Percentiles rank a stretch among this genome's conserved stretches.
These are phyloP conservation scores for Aspergillus amoenus DNA, from an alignment of 2,329 filamentous ascomycete species.

Conservation along the genomic window DNA sequence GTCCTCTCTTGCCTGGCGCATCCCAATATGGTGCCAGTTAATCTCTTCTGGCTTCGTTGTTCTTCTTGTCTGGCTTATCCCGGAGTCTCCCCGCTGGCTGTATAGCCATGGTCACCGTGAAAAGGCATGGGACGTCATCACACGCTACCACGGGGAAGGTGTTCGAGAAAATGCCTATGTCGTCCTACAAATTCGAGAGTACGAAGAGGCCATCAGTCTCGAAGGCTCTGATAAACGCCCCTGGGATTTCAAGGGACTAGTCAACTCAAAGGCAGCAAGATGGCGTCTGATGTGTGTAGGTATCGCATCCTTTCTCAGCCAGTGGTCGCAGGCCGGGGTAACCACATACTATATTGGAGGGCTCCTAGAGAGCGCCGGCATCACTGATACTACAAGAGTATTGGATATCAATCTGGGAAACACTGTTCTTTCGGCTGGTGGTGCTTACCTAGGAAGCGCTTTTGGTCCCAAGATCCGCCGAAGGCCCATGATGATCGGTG, in stretches of 20 bases:
- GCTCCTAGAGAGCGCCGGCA: not conserved
- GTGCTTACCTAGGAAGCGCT: not conserved
- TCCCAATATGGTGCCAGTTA: slow-evolving; percentile 57
- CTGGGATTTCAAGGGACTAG: not conserved
- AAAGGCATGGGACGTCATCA: slow-evolving; percentile 56
- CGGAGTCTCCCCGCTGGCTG: slow-evolving; percentile 63
- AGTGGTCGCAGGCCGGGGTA: not conserved
- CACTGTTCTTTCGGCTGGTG: not conserved
- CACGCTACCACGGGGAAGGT: slow-evolving; percentile 57
- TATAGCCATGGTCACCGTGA: slow-evolving; percentile 59
- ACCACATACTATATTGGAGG: not conserved
- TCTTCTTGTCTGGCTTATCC: slow-evolving; percentile 53
- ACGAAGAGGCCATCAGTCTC: slow-evolving; percentile 30
- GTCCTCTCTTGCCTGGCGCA: slow-evolving; percentile 55
- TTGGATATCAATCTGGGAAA: not conserved
- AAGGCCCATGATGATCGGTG: not conserved
- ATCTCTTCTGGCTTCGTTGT: slow-evolving; percentile 48
- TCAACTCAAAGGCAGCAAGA: not conserved
- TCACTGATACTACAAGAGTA: not conserved
- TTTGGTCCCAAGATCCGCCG: not conserved
- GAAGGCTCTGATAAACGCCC: slow-evolving; percentile 21
- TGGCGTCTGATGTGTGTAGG: not conserved
- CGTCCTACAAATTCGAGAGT: slow-evolving; percentile 33
- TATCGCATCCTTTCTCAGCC: not conserved
- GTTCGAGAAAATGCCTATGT: slow-evolving; percentile 32